These are phyloP conservation scores for Giardia duodenalis DNA, from an alignment of 208 protist genomes.

Conservation along the genomic window DNA sequence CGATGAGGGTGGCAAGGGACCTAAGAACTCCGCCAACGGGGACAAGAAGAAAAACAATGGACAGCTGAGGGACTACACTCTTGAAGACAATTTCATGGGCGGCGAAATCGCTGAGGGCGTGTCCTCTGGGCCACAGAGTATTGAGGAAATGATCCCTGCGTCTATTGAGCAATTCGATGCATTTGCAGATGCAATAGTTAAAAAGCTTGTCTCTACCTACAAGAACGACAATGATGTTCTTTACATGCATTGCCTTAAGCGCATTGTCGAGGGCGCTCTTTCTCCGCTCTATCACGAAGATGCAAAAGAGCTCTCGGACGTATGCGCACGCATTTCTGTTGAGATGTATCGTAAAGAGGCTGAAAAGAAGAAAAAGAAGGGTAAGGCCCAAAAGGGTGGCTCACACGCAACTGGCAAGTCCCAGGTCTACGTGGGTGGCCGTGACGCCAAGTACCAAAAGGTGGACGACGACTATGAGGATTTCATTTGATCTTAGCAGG, in stretches of 20 bases:
- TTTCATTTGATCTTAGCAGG: no score
- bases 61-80: background rate
- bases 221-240: conserved; percentile 19
- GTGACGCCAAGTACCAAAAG: background rate
- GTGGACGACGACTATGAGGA: background rate
- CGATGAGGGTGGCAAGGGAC: background rate
- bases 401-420: background rate
- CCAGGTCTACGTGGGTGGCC: background rate
- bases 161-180: background rate
- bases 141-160: background rate
- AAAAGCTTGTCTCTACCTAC: background rate
- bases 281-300: conserved; percentile 9
- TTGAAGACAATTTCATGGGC: background rate
- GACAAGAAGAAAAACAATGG: background rate
- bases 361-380: background rate
- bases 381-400: no score
- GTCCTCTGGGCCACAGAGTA: background rate
- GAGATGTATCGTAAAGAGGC: background rate
- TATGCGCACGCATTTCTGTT: background rate
- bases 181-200: background rate
- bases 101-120: background rate
- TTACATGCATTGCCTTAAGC: background rate
- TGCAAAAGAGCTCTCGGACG: conserved; percentile 3
- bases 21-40: background rate
- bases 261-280: background rate